Percentiles rank a stretch among this genome's conserved stretches.
These are phyloP conservation scores for Amesomyces nigricolor DNA, from an alignment of 2,329 filamentous ascomycete species.

Conservation along the genomic window DNA sequence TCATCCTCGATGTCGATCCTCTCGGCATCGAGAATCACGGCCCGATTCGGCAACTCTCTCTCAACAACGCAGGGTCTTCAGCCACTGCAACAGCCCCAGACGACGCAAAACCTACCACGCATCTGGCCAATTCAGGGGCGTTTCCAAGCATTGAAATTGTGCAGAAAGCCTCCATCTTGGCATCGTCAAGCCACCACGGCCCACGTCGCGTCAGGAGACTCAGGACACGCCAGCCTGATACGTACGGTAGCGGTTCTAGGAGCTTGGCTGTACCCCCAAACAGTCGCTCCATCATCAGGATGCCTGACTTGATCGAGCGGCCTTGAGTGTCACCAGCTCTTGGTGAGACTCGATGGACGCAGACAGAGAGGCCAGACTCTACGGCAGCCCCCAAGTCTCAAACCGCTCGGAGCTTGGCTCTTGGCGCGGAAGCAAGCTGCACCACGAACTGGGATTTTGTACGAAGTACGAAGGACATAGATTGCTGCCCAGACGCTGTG, in stretches of 20 bases:
- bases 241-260: constrained; percentile 12
- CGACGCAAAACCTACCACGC: too few relatives aligned
- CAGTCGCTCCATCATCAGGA: not conserved
- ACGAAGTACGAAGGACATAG: too few relatives aligned
- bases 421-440: not conserved
- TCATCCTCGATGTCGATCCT: constrained; percentile 20
- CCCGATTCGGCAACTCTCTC: constrained; percentile 16
- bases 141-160: not conserved
- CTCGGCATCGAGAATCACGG: constrained; percentile 18
- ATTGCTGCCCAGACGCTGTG: too few relatives aligned
- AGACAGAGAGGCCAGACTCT: not conserved
- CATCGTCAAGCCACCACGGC: not conserved
- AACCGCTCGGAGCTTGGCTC: not conserved
- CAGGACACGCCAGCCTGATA: not conserved
- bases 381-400: not conserved
- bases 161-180: too few relatives aligned
- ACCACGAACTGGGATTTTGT: not conserved
- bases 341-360: not conserved
- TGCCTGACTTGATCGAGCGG: not conserved
- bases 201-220: not conserved
- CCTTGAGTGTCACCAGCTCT: constrained; percentile 5
- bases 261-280: constrained; percentile 15
- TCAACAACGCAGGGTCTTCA: not conserved
- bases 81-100: not conserved
- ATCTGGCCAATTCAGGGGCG: too few relatives aligned